These are phyloP conservation scores for Podaxis rugospora DNA, from an alignment of 768 basidiomycete genomes.

Conservation along the genomic window DNA sequence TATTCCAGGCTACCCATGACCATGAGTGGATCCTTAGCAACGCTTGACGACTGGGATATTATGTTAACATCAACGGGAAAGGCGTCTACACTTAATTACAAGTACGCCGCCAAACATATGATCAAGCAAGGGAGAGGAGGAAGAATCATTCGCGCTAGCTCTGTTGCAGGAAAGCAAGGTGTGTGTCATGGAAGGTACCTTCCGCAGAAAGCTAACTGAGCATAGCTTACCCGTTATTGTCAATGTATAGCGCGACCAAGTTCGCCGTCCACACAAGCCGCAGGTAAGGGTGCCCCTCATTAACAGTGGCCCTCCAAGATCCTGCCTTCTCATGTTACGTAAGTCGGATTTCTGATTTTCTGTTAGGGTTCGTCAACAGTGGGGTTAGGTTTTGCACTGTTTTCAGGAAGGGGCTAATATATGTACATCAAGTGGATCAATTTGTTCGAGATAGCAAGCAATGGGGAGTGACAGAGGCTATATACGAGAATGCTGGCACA, in stretches of 20 bases:
- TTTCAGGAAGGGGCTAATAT: background rate
- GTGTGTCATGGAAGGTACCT: background rate
- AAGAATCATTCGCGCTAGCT: constrained; percentile 46
- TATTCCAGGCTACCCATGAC: background rate
- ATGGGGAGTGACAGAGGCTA: too few species aligned
- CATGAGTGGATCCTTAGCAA: constrained; percentile 20
- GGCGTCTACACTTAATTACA: constrained; percentile 61
- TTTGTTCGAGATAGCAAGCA: constrained; percentile 22
- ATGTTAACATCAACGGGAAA: constrained; percentile 47
- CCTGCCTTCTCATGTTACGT: background rate
- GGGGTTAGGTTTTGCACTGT: constrained; percentile 9
- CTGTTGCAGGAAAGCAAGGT: constrained; percentile 27
- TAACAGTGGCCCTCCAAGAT: background rate
- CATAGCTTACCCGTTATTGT: background rate
- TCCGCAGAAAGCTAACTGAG: background rate
- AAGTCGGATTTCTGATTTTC: background rate
- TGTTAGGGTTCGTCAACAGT: constrained; percentile 17
- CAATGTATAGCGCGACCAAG: constrained; percentile 31
- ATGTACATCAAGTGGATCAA: background rate
- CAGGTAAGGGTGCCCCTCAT: constrained; percentile 22
- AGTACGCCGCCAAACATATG: constrained; percentile 62
- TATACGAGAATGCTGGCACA: constrained; percentile 3
- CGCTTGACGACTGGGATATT: constrained; percentile 34
- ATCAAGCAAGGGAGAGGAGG: constrained; percentile 48
- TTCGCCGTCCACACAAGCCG: constrained; percentile 35